Conservation (phyloP, 208 protist species). For the Phytomonas sp. region DNA sequence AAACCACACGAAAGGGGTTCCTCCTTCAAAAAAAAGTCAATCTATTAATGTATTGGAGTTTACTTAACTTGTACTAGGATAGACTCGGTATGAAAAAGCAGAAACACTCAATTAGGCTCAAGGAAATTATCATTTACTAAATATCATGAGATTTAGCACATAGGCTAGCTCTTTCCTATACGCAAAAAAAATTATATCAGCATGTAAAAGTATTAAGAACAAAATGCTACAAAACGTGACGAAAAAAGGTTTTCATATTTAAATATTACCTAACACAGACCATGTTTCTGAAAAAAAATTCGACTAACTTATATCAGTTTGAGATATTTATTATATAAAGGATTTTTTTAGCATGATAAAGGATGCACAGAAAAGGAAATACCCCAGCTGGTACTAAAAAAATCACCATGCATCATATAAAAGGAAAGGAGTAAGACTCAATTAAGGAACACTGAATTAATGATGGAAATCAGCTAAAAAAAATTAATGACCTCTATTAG, state of each 20-base stretch:
- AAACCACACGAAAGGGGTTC: conserved; percentile 5
- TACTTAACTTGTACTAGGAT: neutral
- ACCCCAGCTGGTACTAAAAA: neutral
- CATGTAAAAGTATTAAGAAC: conserved; percentile 6
- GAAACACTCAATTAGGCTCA: conserved; percentile 8
- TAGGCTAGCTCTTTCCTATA: neutral
- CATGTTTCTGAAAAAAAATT: neutral
- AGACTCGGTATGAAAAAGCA: conserved; percentile 9
- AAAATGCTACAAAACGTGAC: neutral
- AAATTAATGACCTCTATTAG: neutral
- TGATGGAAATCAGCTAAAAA: neutral
- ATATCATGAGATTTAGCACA: neutral
- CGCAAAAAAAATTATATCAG: conserved; percentile 6
- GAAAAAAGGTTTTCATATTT: neutral
- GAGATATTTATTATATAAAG: neutral
- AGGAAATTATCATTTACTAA: neutral
- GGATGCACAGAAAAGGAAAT: conserved; percentile 8
- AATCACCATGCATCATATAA: neutral
- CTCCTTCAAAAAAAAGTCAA: conserved; percentile 1
- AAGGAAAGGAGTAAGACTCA: neutral
- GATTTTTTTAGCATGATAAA: neutral
- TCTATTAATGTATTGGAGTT: neutral
- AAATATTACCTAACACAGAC: neutral
- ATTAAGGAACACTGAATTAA: conserved; percentile 1
- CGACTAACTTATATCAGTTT: neutral